Conservation (phyloP, 2,329 filamentous ascomycete genomes). For the Nakataea oryzae region DNA sequence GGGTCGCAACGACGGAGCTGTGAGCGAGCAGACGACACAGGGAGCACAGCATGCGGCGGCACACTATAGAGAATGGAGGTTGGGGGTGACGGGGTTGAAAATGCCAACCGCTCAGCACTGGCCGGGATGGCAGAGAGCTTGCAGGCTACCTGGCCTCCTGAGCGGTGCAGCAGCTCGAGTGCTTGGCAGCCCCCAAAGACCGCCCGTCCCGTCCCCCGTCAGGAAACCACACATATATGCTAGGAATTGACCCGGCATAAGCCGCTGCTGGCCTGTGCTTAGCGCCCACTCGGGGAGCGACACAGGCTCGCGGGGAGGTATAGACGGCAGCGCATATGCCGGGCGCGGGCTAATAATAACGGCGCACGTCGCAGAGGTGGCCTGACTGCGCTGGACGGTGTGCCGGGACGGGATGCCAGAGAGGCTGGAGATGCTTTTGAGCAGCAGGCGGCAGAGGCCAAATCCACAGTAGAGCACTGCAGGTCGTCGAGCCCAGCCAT, state of each 20-base stretch:
- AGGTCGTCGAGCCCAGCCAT: neutral
- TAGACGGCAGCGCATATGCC: neutral
- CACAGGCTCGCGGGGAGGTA: too few relatives aligned
- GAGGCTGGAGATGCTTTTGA: neutral
- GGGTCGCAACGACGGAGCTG: neutral
- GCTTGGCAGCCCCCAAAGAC: neutral
- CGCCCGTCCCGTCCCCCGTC: neutral
- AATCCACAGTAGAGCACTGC: too few relatives aligned
- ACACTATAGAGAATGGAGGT: neutral
- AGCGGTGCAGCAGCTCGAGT: neutral
- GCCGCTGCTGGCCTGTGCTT: neutral
- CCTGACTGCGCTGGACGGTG: neutral
- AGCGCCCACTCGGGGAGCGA: neutral
- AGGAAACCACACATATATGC: neutral
- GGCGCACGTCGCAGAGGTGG: neutral
- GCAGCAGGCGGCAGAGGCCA: too few relatives aligned
- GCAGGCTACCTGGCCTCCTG: neutral
- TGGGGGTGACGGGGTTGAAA: neutral
- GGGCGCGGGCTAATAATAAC: neutral
- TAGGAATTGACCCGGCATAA: neutral
- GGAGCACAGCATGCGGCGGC: too few relatives aligned
- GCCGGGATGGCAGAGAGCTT: neutral
- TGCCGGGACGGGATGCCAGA: too few relatives aligned
- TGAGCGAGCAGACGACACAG: neutral
- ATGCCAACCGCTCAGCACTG: neutral